Conservation (phyloP, 495 filamentous ascomycete genomes). For the Aspergillus hancockii region DNA sequence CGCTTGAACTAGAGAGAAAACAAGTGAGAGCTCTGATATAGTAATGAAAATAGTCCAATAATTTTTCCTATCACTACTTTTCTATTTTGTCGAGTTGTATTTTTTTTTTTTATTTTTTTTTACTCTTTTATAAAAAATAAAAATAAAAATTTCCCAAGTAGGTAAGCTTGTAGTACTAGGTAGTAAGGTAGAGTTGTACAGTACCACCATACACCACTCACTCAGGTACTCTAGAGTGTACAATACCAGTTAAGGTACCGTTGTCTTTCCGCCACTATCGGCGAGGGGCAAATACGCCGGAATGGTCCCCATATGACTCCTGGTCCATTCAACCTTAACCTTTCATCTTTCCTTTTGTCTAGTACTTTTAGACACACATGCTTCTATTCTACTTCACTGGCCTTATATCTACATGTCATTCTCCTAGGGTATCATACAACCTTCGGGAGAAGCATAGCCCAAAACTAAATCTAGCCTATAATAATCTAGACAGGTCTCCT, state of each 20-base stretch:
- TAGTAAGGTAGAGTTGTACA: too few species aligned
- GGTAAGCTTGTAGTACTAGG: too few species aligned
- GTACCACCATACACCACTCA: not conserved
- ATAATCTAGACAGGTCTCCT: not conserved
- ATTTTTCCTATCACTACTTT: too few species aligned
- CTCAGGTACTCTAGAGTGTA: not conserved
- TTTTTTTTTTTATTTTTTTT: too few species aligned
- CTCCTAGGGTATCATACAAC: conserved; percentile 16
- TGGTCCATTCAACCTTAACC: conserved; percentile 8
- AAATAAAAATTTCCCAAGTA: too few species aligned
- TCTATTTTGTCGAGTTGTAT: too few species aligned
- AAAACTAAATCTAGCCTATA: not conserved
- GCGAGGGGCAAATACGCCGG: not conserved
- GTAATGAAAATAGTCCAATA: too few species aligned
- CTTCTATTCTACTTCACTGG: not conserved
- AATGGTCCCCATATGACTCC: not conserved
- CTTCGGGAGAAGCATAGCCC: conserved; percentile 4
- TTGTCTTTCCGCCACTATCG: conserved; percentile 1
- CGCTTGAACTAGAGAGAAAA: not conserved
- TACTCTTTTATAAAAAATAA: too few species aligned
- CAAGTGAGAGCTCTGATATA: too few species aligned
- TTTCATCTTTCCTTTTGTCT: conserved; percentile 7
- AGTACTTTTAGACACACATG: not conserved
- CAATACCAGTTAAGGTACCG: not conserved
- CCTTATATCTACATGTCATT: not conserved